A percentile compares a stretch with the other conserved stretches of the same genome.
Evolutionary conservation across 805 yeast species (phyloP).

Genomic region (Hanseniaspora taiwanica): DNA sequence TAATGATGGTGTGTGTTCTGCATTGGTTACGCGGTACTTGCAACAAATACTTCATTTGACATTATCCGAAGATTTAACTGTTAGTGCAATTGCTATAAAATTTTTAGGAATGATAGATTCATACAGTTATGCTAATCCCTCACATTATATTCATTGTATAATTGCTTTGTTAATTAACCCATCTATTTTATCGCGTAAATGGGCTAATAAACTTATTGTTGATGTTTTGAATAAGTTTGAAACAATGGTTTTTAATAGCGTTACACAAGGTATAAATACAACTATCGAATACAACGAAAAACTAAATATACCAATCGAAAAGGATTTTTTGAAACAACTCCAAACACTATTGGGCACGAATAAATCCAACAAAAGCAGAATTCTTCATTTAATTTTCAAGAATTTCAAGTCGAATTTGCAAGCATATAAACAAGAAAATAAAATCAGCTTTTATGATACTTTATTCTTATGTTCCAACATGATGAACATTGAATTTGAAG

Average conservation of each 20-base stretch:
- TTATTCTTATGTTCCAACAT: conserved; percentile 15
- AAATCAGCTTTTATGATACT: conserved; percentile 1
- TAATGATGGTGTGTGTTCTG: conserved; percentile 63
- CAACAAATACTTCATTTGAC: conserved; percentile 36
- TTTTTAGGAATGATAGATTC: conserved; percentile 43
- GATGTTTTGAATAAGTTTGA: conserved; percentile 55
- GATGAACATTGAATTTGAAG: conserved; percentile 9
- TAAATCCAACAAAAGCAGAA: conserved; percentile 12
- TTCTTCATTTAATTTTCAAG: conserved; percentile 9
- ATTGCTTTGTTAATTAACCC: conserved; percentile 55
- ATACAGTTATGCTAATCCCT: conserved; percentile 66
- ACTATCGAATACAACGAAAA: conserved; percentile 33
- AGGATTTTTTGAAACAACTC: conserved; percentile 8
- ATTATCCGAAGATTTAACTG: conserved; percentile 30
- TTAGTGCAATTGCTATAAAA: conserved; percentile 38
- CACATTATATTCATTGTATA: conserved; percentile 51
- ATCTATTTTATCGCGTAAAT: conserved; percentile 27
- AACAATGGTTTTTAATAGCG: conserved; percentile 52
- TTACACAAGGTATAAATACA: conserved; percentile 45
- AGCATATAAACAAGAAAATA: neutral
- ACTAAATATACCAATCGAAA: conserved; percentile 1
- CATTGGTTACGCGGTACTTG: conserved; percentile 53
- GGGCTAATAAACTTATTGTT: conserved; percentile 40
- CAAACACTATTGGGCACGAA: conserved; percentile 10
- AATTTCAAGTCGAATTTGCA: conserved; percentile 8